Evolutionary conservation across 148 eudicot genomes (phyloP).

Genomic region (Nyssa sinensis): DNA sequence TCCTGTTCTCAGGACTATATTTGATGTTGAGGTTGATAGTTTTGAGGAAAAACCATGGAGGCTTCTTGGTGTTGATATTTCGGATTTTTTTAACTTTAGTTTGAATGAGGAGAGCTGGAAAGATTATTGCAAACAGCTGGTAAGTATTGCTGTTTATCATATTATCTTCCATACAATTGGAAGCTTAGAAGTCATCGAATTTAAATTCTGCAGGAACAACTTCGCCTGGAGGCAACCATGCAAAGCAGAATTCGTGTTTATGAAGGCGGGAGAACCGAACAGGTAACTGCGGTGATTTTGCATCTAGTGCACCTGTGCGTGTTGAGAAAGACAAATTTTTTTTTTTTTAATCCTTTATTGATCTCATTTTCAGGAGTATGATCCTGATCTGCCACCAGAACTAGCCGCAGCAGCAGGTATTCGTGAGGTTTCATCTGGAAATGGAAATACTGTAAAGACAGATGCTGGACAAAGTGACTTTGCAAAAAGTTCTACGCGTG

Average conservation of each 20-base stretch:
- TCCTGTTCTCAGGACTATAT: conserved; percentile 66
- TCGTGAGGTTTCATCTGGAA: conserved; percentile 52
- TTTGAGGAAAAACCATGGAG: conserved; percentile 99
- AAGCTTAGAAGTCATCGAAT: conserved; percentile 16
- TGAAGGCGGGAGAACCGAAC: conserved; percentile 93
- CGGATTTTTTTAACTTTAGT: conserved; percentile 90
- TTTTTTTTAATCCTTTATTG: neutral
- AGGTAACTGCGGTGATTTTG: conserved; percentile 51
- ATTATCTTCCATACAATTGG: neutral
- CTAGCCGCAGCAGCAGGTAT: conserved; percentile 86
- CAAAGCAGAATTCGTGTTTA: conserved; percentile 87
- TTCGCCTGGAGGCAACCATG: conserved; percentile 87
- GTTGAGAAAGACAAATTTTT: neutral
- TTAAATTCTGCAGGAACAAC: conserved; percentile 63
- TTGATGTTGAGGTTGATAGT: conserved; percentile 87
- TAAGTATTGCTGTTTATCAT: conserved; percentile 25
- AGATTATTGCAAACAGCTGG: conserved; percentile 94
- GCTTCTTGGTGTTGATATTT: conserved; percentile 68
- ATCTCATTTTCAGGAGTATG: conserved; percentile 65
- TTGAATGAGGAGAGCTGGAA: conserved; percentile 94
- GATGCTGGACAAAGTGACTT: conserved; percentile 54
- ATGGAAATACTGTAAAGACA: conserved; percentile 41
- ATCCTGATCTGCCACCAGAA: conserved; percentile 99
- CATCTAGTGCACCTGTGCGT: neutral
- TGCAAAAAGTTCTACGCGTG: conserved; percentile 45